Conservation (phyloP, 768 basidiomycete species). For the Royoungia palumana region DNA sequence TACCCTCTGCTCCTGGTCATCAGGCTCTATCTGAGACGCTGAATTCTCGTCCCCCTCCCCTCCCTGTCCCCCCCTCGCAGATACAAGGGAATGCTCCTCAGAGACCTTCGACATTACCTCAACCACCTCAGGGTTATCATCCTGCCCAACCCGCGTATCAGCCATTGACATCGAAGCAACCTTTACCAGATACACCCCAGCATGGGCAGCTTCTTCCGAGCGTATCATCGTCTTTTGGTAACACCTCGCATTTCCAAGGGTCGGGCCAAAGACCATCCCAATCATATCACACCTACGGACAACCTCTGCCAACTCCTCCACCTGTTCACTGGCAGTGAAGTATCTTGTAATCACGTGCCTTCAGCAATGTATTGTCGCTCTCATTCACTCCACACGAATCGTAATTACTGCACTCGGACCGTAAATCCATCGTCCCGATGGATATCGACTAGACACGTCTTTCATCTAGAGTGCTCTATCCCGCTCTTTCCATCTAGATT, state of each 20-base stretch:
- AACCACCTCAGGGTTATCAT: slow-evolving; percentile 44
- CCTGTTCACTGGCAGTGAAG: slow-evolving; percentile 27
- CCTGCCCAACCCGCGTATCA: slow-evolving; percentile 40
- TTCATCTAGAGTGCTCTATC: slow-evolving; percentile 22
- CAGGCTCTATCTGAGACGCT: slow-evolving; percentile 24
- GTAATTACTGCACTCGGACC: slow-evolving; percentile 11
- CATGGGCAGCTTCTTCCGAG: slow-evolving; percentile 24
- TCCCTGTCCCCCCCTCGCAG: slow-evolving; percentile 28
- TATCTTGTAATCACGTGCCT: slow-evolving; percentile 9
- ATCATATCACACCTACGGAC: slow-evolving; percentile 29
- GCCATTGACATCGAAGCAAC: slow-evolving; percentile 34
- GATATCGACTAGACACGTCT: not conserved
- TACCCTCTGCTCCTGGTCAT: slow-evolving; percentile 24
- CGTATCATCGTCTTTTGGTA: slow-evolving; percentile 21
- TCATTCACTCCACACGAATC: slow-evolving; percentile 8
- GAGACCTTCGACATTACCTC: slow-evolving; percentile 51
- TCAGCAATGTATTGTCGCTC: slow-evolving; percentile 15
- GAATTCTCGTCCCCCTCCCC: slow-evolving; percentile 18
- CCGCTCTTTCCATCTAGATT: slow-evolving; percentile 1
- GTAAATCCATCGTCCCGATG: slow-evolving; percentile 8
- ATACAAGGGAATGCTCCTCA: slow-evolving; percentile 27
- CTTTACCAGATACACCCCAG: slow-evolving; percentile 30
- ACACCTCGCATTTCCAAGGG: slow-evolving; percentile 36
- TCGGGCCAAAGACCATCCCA: slow-evolving; percentile 42
- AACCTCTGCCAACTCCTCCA: slow-evolving; percentile 27